Base-by-base conservation (phyloP, 108 stramenopile species). In the Bacterosira constricta region DNA sequence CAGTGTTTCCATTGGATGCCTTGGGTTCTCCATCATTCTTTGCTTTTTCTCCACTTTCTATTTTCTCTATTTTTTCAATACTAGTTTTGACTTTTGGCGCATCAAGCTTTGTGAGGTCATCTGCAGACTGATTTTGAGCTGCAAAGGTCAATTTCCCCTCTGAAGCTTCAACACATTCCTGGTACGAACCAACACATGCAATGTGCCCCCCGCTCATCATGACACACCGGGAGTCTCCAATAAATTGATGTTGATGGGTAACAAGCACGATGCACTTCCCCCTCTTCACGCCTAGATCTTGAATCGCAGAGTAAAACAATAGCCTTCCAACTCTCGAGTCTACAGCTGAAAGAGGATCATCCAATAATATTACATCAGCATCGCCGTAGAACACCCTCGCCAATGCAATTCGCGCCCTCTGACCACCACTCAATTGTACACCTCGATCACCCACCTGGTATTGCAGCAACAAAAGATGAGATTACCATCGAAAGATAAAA, bases 381-480 rank as follows among this genome's bases (percentile, higher is more conserved):
- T 90, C 81, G 26, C 81, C 76, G 29, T 84, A 84, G 44, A 92
- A 89, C 15, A 94, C 96, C 37, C 79, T 66, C 4, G 95, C 95
- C 47, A 96, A 69, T 10, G 89, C 90, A 36, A 96, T 90, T 18
- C 95, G 78, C 8, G 96, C 95, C 25, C 91, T 82, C 84, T 99
- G 53, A 34, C 99, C 99, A 6, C 99, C 99, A 51, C 81, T 83
- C 13, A 92, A 73, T 50, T 97, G 95, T 1, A 98, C 95, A 9
- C 97, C 97, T 9, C 96, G 78, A 53, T 98, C 96, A 6, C 97
- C 97, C n/a, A n/a, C n/a, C n/a, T n/a, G n/a, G n/a, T n/a, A n/a
- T n/a, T n/a, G n/a, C n/a, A n/a, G n/a, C n/a, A n/a, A n/a, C n/a
- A n/a, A n/a, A n/a, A n/a, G n/a, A n/a, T n/a, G n/a, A n/a, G n/a